Conservation (phyloP, 495 filamentous ascomycete species). For the Penicillium cinerascens region DNA sequence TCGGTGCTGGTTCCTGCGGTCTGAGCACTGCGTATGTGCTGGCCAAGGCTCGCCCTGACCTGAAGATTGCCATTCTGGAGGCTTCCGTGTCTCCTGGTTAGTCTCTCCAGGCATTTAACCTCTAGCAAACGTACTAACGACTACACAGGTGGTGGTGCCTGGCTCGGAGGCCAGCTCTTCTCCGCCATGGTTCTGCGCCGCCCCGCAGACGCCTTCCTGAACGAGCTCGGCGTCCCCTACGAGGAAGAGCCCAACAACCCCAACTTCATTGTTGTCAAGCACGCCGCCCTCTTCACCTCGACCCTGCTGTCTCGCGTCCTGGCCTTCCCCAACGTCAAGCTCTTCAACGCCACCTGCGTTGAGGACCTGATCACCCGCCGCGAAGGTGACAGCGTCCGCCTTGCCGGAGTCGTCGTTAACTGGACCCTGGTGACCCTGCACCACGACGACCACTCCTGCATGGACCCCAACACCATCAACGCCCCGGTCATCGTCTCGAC, state of each 20-base stretch:
- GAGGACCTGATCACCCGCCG: constrained; percentile 85
- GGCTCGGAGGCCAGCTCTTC: constrained; percentile 91
- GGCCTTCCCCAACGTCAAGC: constrained; percentile 82
- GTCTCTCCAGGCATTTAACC: constrained; percentile 2
- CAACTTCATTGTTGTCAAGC: constrained; percentile 85
- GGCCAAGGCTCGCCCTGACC: constrained; percentile 76
- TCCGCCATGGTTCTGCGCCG: constrained; percentile 92
- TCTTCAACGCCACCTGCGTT: constrained; percentile 89
- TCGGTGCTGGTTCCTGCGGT: constrained; percentile 85
- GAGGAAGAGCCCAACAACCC: constrained; percentile 82
- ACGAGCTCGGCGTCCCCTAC: constrained; percentile 76
- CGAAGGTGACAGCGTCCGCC: constrained; percentile 47
- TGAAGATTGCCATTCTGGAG: constrained; percentile 90
- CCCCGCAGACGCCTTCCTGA: constrained; percentile 79
- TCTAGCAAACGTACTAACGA: background rate
- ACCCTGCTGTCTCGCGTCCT: constrained; percentile 80
- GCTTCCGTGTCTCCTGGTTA: constrained; percentile 73
- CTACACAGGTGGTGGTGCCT: constrained; percentile 69
- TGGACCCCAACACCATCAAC: constrained; percentile 96
- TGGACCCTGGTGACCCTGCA: constrained; percentile 90
- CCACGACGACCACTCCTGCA: constrained; percentile 89
- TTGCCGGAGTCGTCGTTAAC: constrained; percentile 90
- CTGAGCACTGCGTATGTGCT: constrained; percentile 80
- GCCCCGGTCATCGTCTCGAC: constrained; percentile 80
- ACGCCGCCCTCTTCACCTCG: constrained; percentile 86